phyloP scores from a whole-genome alignment of 2,329 filamentous ascomycete genomes.

The Paecilomyces variotii region DNA sequence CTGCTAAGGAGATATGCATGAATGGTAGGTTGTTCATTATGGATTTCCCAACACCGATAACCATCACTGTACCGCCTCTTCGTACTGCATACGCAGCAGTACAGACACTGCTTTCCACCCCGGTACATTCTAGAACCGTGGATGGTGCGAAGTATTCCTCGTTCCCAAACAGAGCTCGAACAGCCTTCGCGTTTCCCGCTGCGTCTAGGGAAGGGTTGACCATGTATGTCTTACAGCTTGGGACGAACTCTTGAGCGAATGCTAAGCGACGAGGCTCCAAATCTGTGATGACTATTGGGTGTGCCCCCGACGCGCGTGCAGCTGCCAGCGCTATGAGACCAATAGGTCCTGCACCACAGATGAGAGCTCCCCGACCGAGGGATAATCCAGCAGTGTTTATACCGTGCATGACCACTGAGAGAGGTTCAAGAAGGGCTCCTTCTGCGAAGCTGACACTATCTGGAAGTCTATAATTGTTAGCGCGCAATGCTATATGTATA shows the following conservation, averaged over 20 bases:
- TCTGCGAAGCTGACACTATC: conserved; percentile 50
- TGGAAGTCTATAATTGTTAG: conserved; percentile 36
- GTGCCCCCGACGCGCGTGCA: conserved; percentile 54
- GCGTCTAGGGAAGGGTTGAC: conserved; percentile 40
- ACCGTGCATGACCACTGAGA: conserved; percentile 57
- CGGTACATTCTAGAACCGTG: conserved; percentile 58
- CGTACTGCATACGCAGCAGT: conserved; percentile 51
- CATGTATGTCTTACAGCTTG: conserved; percentile 47
- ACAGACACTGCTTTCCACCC: conserved; percentile 55
- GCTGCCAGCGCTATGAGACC: conserved; percentile 52
- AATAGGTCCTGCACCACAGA: conserved; percentile 58
- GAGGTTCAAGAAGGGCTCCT: conserved; percentile 56
- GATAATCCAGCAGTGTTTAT: conserved; percentile 46
- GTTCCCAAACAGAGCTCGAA: conserved; percentile 46
- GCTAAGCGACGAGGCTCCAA: conserved; percentile 48
- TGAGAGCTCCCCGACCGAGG: conserved; percentile 48
- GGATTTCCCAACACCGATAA: conserved; percentile 55
- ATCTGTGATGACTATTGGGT: conserved; percentile 58
- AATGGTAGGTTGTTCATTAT: conserved; percentile 60
- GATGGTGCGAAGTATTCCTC: conserved; percentile 51
- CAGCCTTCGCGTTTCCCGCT: conserved; percentile 44
- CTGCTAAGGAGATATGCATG: conserved; percentile 57
- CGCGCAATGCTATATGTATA: not conserved
- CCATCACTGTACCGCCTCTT: conserved; percentile 53
- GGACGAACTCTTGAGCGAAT: conserved; percentile 53